phyloP scores from a whole-genome alignment of 805 yeast genomes.

The Ogataea corticis region DNA sequence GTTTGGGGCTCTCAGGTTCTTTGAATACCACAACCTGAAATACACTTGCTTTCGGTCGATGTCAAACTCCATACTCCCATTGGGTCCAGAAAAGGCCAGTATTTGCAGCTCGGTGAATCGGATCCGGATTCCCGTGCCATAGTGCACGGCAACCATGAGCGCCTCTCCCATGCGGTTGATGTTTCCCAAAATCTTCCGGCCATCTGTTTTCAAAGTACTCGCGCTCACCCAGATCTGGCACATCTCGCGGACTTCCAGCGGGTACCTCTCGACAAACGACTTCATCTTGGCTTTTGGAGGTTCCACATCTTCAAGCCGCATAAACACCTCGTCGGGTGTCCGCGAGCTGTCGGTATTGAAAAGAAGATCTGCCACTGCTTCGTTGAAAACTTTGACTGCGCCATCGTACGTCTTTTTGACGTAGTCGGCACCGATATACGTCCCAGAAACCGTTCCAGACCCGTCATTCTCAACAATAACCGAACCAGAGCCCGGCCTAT shows the following conservation, averaged over 20 bases:
- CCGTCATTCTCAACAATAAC: background rate
- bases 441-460: background rate
- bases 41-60: background rate
- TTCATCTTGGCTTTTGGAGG: too few relatives aligned
- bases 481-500: background rate
- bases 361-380: too few relatives aligned
- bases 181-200: background rate
- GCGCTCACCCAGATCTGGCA: too few relatives aligned
- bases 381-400: background rate
- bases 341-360: too few relatives aligned
- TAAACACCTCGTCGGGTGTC: too few relatives aligned
- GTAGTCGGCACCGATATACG: background rate
- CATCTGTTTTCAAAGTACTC: too few relatives aligned
- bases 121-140: background rate
- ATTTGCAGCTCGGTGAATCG: conserved; percentile 4
- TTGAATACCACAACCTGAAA: background rate
- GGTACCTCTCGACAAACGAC: too few relatives aligned
- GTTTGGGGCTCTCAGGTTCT: too few relatives aligned
- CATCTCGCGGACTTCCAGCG: too few relatives aligned
- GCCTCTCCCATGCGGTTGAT: background rate
- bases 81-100: background rate
- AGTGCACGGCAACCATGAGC: conserved; percentile 1
- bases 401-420: background rate
- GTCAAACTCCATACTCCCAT: background rate
- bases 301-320: too few relatives aligned